Base-by-base conservation (phyloP, 2,329 filamentous ascomycete species). In the Westerdykella aurantiaca region DNA sequence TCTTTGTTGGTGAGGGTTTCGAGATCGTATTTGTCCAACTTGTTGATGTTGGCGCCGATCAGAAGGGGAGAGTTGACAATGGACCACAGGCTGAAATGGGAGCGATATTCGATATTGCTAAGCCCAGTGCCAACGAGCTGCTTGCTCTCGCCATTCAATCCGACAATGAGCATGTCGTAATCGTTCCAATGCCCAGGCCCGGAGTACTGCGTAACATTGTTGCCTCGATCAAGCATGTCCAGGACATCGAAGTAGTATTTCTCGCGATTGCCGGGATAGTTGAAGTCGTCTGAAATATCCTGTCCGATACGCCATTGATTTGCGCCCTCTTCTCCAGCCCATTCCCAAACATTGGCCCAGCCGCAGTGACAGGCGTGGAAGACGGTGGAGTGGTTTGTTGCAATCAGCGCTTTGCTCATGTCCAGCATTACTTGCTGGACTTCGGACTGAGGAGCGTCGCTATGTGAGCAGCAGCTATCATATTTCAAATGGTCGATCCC, bases 51-150 rank as follows among this genome's bases (percentile, higher is more conserved):
- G 3, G 68, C 63, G 4, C 68, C 64, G 41, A 71, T 67, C 29
- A 71, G 66, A 3, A 72, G 55, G 11, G 69, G 68, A 1, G 63
- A 68, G 48, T 70, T 70, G 9, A 70, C 56, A 31, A 68, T 61
- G 1, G 67, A 57, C 68, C 69, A 72, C 34, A 71, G 61, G 10
- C 66, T 55, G 42, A 71, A 69, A 49, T 72, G 70, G 5, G 66
- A 64, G 45, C 64, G 57, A 50, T 70, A 63, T 53, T 72, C 63
- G 21, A 67, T 48, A 37, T 63, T 43, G 11, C 40, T 45, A 3
- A 48, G 39, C 3, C 53, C 53, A 1, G 46, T 51, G 17, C 53
- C 53, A 16, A 56, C 53, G 12, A 56, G 50, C 29, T 56, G 53
- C 37, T 51, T 53, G 38, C 47, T 51, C 31, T 53, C 46, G 21